phyloP scores from a whole-genome alignment of 1,284 basidiomycete genomes.

The Somion occarium region DNA sequence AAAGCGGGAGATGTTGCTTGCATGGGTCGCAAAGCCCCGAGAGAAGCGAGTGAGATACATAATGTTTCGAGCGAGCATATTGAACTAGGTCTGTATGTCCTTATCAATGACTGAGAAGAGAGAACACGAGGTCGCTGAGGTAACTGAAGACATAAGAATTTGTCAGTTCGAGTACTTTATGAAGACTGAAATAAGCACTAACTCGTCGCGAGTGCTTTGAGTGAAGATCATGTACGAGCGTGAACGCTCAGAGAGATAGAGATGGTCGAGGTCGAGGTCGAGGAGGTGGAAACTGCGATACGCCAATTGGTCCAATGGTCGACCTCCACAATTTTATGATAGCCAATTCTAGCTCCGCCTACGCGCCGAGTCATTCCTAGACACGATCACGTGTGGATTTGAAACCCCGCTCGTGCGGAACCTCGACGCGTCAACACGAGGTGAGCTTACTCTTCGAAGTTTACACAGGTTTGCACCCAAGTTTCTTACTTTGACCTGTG shows the following conservation, averaged over 20 bases:
- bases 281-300: no score
- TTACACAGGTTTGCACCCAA: no score
- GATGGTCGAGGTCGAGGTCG: no score
- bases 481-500: no score
- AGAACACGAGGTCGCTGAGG: conserved; percentile 82
- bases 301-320: no score
- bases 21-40: conserved; percentile 65
- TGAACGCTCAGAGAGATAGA: conserved; percentile 27
- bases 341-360: no score
- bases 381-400: no score
- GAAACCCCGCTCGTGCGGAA: no score
- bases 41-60: conserved; percentile 44
- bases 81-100: conserved; percentile 9
- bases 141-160: conserved; percentile 46
- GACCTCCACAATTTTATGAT: no score
- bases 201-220: conserved; percentile 83
- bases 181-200: conserved; percentile 25
- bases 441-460: no score
- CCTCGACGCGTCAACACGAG: no score
- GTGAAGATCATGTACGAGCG: conserved; percentile 76
- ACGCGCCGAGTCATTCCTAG: no score
- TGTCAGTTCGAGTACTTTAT: conserved; percentile 7
- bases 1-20: conserved; percentile 21
- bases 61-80: conserved; percentile 56
- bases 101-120: conserved; percentile 59